Percentiles rank a stretch among this genome's conserved stretches.
These are phyloP conservation scores for Beauveria pseudobassiana DNA, from an alignment of 2,329 filamentous ascomycete genomes.

Conservation along the genomic window DNA sequence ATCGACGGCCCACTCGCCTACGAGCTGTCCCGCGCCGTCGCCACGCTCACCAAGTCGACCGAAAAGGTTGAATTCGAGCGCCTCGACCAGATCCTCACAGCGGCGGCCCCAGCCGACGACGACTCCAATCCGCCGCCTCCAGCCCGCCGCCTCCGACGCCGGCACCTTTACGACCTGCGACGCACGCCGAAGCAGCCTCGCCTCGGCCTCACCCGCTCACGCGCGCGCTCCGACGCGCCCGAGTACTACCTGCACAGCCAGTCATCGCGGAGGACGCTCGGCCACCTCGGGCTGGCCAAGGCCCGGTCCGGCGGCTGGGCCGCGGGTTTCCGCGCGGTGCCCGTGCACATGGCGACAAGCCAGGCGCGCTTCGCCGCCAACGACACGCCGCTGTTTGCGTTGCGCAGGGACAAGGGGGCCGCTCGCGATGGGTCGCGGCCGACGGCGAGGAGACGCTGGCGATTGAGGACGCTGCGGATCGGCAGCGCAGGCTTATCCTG, in stretches of 20 bases:
- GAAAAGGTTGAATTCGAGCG: background rate
- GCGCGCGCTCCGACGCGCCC: background rate
- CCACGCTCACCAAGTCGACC: background rate
- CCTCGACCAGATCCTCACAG: background rate
- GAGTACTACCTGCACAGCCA: slow-evolving; percentile 6
- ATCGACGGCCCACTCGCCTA: background rate
- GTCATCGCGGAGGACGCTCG: background rate
- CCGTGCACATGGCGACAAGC: background rate
- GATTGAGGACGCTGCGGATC: background rate
- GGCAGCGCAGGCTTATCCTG: background rate
- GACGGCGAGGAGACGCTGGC: background rate
- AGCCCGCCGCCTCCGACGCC: background rate
- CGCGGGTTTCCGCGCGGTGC: background rate
- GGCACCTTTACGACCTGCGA: slow-evolving; percentile 1
- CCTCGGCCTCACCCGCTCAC: background rate
- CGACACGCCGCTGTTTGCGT: background rate
- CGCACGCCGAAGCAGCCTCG: background rate
- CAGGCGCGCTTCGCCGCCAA: background rate
- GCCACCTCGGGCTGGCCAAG: slow-evolving; percentile 2
- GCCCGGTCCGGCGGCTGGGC: background rate
- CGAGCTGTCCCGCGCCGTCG: background rate
- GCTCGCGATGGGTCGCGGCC: background rate
- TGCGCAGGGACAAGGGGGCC: background rate
- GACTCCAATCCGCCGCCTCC: no score
- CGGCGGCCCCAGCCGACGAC: background rate